A percentile compares a stretch with the other conserved stretches of the same genome.
Conservation (phyloP, 164 flowering plant species). For the Euptelea pleiosperma region DNA sequence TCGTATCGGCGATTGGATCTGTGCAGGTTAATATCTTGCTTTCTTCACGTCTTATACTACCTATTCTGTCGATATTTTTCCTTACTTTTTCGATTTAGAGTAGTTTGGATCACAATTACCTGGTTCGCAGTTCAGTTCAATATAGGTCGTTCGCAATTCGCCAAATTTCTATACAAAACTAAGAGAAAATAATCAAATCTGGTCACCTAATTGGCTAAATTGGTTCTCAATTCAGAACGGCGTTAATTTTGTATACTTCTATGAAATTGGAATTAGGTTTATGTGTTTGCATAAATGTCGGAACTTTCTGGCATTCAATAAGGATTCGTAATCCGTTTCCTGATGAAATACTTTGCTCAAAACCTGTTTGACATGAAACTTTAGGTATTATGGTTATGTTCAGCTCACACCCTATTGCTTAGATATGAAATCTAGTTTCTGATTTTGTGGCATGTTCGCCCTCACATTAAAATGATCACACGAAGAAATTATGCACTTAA, state of each 20-base stretch:
- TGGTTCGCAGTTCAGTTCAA: background rate
- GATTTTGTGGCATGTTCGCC: background rate
- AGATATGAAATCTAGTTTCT: background rate
- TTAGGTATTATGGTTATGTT: too few relatives aligned
- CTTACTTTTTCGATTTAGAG: background rate
- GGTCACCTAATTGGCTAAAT: background rate
- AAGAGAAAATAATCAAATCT: background rate
- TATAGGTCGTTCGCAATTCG: background rate
- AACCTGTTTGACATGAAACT: too few relatives aligned
- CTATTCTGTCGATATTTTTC: too few relatives aligned
- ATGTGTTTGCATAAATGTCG: too few relatives aligned
- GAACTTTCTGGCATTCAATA: too few relatives aligned
- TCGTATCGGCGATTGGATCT: slow-evolving; percentile 94
- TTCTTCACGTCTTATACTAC: too few relatives aligned
- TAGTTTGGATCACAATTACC: background rate
- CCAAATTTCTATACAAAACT: background rate
- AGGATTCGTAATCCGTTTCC: too few relatives aligned
- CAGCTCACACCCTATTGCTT: background rate
- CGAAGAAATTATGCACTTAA: background rate
- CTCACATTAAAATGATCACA: background rate
- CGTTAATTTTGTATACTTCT: too few relatives aligned
- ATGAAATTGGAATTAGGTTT: background rate
- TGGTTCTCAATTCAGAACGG: background rate
- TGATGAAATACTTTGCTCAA: too few relatives aligned
- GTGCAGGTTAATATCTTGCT: slow-evolving; percentile 49